Conservation (phyloP, 495 filamentous ascomycete genomes). For the Talaromyces borbonicus region DNA sequence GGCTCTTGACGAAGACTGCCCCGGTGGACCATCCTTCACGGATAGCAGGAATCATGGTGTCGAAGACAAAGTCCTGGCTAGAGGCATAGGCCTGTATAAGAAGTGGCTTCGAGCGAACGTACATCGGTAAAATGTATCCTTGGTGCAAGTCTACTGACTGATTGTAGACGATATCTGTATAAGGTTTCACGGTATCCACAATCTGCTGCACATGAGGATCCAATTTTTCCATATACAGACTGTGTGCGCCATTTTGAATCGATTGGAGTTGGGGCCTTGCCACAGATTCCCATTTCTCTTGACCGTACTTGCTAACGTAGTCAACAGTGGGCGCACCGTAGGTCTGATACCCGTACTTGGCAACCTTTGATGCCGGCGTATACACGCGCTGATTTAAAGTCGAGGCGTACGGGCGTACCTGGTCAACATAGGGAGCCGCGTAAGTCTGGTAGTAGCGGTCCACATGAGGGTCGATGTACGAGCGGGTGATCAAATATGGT, state of each 20-base stretch:
- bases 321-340: conserved; percentile 72
- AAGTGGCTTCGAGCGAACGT: conserved; percentile 62
- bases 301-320: conserved; percentile 50
- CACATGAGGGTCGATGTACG: conserved; percentile 62
- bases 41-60: conserved; percentile 64
- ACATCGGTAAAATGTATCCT: conserved; percentile 64
- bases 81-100: conserved; percentile 57
- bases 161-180: conserved; percentile 54
- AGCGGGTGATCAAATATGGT: conserved; percentile 64
- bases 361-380: conserved; percentile 52
- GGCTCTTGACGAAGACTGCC: conserved; percentile 58
- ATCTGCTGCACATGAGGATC: conserved; percentile 64
- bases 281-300: conserved; percentile 66
- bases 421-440: conserved; percentile 70
- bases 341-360: conserved; percentile 50
- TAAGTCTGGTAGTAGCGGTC: conserved; percentile 83
- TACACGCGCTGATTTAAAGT: conserved; percentile 56
- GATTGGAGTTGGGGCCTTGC: conserved; percentile 63
- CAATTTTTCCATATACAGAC: conserved; percentile 58
- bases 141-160: conserved; percentile 58
- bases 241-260: conserved; percentile 45
- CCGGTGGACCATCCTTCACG: conserved; percentile 58
- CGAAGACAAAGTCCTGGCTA: conserved; percentile 53
- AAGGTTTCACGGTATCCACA: conserved; percentile 50
- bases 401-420: conserved; percentile 63